Evolutionary conservation across 495 filamentous ascomycete genomes (phyloP).

Genomic region (Coniosporium apollinis): DNA sequence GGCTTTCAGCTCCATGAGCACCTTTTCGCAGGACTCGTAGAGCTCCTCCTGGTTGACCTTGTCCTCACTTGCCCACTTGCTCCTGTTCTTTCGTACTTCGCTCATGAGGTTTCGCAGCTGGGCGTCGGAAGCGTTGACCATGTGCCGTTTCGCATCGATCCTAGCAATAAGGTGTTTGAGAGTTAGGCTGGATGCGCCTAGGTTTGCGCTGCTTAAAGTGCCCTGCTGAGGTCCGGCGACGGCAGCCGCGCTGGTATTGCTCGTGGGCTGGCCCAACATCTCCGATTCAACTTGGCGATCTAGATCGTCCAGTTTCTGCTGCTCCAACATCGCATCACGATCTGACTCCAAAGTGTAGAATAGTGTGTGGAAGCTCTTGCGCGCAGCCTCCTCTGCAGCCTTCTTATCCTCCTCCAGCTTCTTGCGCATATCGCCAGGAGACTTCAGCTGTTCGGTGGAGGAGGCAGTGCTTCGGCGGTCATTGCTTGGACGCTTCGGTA

Average conservation of each 20-base stretch:
- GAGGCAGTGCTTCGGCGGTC: slow-evolving; percentile 21
- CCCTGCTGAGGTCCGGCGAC: slow-evolving; percentile 45
- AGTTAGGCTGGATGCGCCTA: slow-evolving; percentile 92
- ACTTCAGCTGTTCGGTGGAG: slow-evolving; percentile 37
- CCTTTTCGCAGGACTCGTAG: slow-evolving; percentile 91
- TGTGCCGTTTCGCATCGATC: slow-evolving; percentile 79
- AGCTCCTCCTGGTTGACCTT: slow-evolving; percentile 94
- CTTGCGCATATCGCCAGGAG: slow-evolving; percentile 75
- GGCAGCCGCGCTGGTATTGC: slow-evolving; percentile 26
- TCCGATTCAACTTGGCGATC: slow-evolving; percentile 93
- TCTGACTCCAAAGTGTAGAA: slow-evolving; percentile 95
- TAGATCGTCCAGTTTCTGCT: slow-evolving; percentile 90
- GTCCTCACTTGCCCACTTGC: slow-evolving; percentile 97
- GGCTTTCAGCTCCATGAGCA: slow-evolving; percentile 87
- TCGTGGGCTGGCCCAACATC: slow-evolving; percentile 50
- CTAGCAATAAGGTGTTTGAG: slow-evolving; percentile 90
- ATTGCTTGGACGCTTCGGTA: slow-evolving; percentile 16
- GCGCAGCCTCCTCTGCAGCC: slow-evolving; percentile 78
- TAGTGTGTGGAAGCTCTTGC: slow-evolving; percentile 72
- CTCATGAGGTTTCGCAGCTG: slow-evolving; percentile 86
- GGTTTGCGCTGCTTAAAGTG: slow-evolving; percentile 77
- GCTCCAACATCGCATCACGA: slow-evolving; percentile 88
- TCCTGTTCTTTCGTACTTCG: slow-evolving; percentile 90
- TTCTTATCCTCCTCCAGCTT: slow-evolving; percentile 88
- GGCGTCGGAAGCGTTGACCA: slow-evolving; percentile 77